A percentile compares a stretch with the other conserved stretches of the same genome.
Evolutionary conservation across 495 filamentous ascomycete species (phyloP).

Genomic region (Thozetella sp.): DNA sequence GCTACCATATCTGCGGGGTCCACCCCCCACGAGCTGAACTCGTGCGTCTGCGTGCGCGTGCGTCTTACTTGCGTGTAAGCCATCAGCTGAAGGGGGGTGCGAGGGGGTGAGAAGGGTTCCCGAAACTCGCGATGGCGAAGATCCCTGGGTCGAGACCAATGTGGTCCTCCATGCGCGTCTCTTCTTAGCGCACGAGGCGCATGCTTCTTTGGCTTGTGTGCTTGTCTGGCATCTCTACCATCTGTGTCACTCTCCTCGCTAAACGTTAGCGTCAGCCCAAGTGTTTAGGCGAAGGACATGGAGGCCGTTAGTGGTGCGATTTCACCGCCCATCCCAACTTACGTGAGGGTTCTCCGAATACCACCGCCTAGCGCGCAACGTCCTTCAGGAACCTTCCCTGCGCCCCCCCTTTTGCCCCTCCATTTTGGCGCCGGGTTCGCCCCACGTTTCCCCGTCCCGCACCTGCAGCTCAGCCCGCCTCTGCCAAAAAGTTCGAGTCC

Average conservation of each 20-base stretch:
- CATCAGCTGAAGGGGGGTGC: too few relatives aligned
- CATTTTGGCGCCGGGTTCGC: not conserved
- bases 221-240: not conserved
- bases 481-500: not conserved
- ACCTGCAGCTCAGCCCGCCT: not conserved
- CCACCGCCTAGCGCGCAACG: not conserved
- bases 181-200: too few relatives aligned
- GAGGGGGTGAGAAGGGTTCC: too few relatives aligned
- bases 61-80: too few relatives aligned
- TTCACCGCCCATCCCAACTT: not conserved
- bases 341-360: not conserved
- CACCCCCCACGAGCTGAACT: too few relatives aligned
- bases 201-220: not conserved
- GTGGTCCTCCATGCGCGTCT: too few relatives aligned
- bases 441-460: not conserved
- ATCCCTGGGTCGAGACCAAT: not conserved
- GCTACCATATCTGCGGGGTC: too few relatives aligned
- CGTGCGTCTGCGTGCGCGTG: too few relatives aligned
- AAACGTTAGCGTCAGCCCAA: too few relatives aligned
- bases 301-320: too few relatives aligned
- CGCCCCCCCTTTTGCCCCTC: not conserved
- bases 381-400: slow-evolving; percentile 3
- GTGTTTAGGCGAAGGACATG: too few relatives aligned
- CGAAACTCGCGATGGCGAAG: not conserved
- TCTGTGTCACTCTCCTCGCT: too few relatives aligned